Conservation (phyloP, 352 stramenopile species). For the Globisporangium canariense region DNA sequence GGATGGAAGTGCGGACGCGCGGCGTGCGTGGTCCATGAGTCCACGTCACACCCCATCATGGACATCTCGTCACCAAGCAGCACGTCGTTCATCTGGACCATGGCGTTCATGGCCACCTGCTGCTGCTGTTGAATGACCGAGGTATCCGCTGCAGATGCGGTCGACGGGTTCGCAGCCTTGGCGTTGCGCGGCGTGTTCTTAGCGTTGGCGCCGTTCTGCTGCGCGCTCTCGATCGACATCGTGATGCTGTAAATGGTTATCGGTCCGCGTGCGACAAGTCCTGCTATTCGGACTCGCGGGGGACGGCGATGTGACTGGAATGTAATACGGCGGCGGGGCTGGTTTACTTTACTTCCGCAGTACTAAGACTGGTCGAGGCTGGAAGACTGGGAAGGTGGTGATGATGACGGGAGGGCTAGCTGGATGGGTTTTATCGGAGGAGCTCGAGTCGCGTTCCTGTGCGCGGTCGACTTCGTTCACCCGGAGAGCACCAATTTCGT, state of each 20-base stretch:
- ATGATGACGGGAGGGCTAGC: background rate
- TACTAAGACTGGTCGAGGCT: background rate
- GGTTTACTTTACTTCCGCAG: background rate
- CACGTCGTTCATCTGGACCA: constrained; percentile 35
- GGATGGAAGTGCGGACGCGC: constrained; percentile 31
- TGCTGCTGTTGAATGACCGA: constrained; percentile 16
- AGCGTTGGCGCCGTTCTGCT: constrained; percentile 20
- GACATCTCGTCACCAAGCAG: constrained; percentile 58
- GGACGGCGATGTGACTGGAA: background rate
- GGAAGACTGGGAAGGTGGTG: background rate
- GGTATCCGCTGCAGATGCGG: constrained; percentile 8
- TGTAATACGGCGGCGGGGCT: background rate
- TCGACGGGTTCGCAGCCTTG: constrained; percentile 4
- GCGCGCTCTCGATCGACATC: constrained; percentile 51
- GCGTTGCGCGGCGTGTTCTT: constrained; percentile 19
- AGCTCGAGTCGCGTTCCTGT: constrained; percentile 21
- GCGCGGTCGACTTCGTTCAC: constrained; percentile 17
- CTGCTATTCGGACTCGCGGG: constrained; percentile 16
- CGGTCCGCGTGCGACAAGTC: constrained; percentile 10
- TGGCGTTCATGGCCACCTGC: constrained; percentile 24
- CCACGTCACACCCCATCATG: constrained; percentile 68
- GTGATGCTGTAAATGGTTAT: background rate
- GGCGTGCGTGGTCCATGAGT: constrained; percentile 39
- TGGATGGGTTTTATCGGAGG: background rate
- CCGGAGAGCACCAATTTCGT: constrained; percentile 21